Evolutionary conservation across 768 basidiomycete genomes (phyloP), one percentile per base, ranked within the genome.

Genomic region (Pleurotus cornucopiae): DNA sequence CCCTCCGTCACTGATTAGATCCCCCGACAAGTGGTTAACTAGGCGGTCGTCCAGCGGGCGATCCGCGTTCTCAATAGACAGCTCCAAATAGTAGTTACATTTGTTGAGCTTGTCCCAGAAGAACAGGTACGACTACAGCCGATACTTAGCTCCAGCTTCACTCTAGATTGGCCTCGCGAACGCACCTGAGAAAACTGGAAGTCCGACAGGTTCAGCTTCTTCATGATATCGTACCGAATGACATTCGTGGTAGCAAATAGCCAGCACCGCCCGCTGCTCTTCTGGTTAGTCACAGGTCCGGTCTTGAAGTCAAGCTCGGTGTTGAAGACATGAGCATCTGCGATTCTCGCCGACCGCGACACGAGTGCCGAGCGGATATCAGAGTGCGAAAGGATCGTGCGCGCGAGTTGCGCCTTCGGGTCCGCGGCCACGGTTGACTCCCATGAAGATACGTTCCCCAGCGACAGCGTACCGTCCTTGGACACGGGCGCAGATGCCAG

Each of bases 61-160:
- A 60, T 91, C 85, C 0, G 86, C 85, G 54, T 89, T 80, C 69
- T 96, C 78, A 62, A 98, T 90, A 47, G 88, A 82, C 40, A 88
- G 78, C 71, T 97, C 95, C 14, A 97, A 86, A 70, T 89, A 96
- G 72, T 91, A 94, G 73, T 95, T 94, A 46, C 86, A 75, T 73
- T 97, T 92, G 78, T 95, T 93, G 49, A 98, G 82, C 71, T 95
- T 94, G 73, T 98, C 95, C 79, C 88, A 96, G 80, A 98, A 95
- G 79, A 94, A 95, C 25, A 95, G 78, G 70, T 96, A 96, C 2
- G 85, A 84, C 88, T 91, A 62, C 46, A 44, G n/a, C 5, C 48
- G 57, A 48, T 25, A 5, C 18, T 46, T n/a, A 38, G 40, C n/a
- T 21, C n/a, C 1, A 16, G 11, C 11, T 25, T 11, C 11, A 41